phyloP scores from a whole-genome alignment of 192 early-diverging fungal genomes.

The Coemansia sp. region DNA sequence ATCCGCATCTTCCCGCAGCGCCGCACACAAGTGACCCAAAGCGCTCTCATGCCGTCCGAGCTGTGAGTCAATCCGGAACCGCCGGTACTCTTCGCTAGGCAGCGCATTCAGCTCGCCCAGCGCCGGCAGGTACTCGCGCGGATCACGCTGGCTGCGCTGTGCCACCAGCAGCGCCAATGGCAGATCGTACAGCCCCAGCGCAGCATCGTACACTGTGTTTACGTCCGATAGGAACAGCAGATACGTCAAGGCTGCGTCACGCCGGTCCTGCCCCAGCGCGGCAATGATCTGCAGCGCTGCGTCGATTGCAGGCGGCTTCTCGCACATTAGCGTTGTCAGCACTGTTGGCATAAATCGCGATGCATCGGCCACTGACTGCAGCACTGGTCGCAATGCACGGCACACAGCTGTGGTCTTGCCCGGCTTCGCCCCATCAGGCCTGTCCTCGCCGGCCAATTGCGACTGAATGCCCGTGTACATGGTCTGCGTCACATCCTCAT shows the following conservation, averaged over 20 bases:
- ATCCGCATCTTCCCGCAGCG: slow-evolving; percentile 24
- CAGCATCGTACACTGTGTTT: slow-evolving; percentile 84
- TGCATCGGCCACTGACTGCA: slow-evolving; percentile 53
- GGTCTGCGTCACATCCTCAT: slow-evolving; percentile 80
- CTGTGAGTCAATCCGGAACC: slow-evolving; percentile 86
- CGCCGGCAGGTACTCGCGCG: slow-evolving; percentile 91
- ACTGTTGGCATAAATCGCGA: slow-evolving; percentile 72
- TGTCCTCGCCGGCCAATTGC: background rate
- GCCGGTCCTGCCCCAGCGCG: slow-evolving; percentile 52
- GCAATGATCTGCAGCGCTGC: slow-evolving; percentile 69
- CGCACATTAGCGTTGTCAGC: slow-evolving; percentile 81
- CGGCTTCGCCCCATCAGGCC: background rate
- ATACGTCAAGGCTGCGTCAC: slow-evolving; percentile 87
- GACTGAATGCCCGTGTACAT: slow-evolving; percentile 65
- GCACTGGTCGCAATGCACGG: slow-evolving; percentile 60
- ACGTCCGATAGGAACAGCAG: slow-evolving; percentile 90
- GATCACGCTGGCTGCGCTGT: slow-evolving; percentile 97
- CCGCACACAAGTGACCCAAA: slow-evolving; percentile 62
- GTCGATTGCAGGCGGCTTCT: slow-evolving; percentile 78
- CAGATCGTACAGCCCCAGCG: slow-evolving; percentile 94
- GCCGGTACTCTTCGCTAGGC: slow-evolving; percentile 71
- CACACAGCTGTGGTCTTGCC: slow-evolving; percentile 78
- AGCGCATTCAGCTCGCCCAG: slow-evolving; percentile 76
- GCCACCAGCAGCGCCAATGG: slow-evolving; percentile 89
- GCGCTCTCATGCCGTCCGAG: slow-evolving; percentile 69